Evolutionary conservation across 2,329 filamentous ascomycete genomes (phyloP).

Genomic region (Pseudogymnoascus verrucosus): DNA sequence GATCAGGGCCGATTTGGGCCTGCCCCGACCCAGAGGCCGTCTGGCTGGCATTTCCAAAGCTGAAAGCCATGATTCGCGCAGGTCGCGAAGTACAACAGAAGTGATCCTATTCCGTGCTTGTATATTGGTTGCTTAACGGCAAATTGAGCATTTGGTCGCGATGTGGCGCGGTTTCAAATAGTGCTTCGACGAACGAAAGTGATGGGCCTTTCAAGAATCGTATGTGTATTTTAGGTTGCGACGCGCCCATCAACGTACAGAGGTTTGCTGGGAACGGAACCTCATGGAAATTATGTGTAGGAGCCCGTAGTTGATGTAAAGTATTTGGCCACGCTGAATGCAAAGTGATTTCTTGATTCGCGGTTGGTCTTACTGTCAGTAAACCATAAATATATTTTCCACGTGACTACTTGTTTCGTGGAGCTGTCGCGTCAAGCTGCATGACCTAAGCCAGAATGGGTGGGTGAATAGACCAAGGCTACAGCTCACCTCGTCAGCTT

Average conservation of each 20-base stretch:
- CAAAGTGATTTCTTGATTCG: conserved; percentile 1
- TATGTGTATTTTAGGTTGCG: neutral
- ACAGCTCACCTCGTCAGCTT: conserved; percentile 48
- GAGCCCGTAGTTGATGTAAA: neutral
- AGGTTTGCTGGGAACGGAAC: neutral
- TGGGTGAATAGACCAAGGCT: conserved; percentile 17
- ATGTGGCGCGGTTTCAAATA: neutral
- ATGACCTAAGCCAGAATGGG: neutral
- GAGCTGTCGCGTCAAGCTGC: conserved; percentile 6
- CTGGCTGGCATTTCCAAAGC: conserved; percentile 44
- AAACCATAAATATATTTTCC: conserved; percentile 9
- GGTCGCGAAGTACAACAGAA: neutral
- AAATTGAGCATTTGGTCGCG: neutral
- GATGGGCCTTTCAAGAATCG: neutral
- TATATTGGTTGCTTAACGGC: neutral
- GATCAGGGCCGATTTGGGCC: conserved; percentile 52
- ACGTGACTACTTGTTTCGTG: conserved; percentile 1
- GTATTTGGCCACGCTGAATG: conserved; percentile 5
- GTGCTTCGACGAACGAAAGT: neutral
- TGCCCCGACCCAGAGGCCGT: conserved; percentile 31
- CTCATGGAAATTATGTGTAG: neutral
- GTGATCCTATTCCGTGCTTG: neutral
- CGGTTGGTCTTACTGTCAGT: neutral
- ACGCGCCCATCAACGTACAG: conserved; percentile 4
- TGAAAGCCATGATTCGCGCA: conserved; percentile 51